phyloP scores from a whole-genome alignment of 1,284 basidiomycete species.

The Phellopilus nigrolimitatus region DNA sequence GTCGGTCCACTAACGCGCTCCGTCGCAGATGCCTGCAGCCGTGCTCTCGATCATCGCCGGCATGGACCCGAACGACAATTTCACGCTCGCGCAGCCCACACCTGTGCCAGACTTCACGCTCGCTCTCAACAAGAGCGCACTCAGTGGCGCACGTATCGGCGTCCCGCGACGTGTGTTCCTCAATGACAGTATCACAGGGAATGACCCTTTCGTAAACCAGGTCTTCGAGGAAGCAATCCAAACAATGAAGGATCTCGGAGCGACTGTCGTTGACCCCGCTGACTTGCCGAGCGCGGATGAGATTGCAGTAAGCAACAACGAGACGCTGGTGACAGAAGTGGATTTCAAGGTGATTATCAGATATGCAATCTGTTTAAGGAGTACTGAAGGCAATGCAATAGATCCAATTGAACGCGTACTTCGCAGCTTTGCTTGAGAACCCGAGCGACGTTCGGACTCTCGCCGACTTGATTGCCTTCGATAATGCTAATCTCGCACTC shows the following conservation, averaged over 20 bases:
- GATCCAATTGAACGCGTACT: conserved; percentile 49
- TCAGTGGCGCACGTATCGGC: conserved; percentile 55
- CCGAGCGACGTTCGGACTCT: conserved; percentile 51
- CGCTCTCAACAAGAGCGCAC: conserved; percentile 44
- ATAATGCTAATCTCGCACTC: conserved; percentile 42
- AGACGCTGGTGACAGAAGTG: conserved; percentile 45
- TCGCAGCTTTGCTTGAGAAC: conserved; percentile 38
- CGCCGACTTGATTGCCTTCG: conserved; percentile 52
- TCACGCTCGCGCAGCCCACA: conserved; percentile 51
- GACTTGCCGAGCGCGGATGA: conserved; percentile 55
- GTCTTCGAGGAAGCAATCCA: conserved; percentile 48
- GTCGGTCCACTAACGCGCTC: conserved; percentile 59
- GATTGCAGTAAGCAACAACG: conserved; percentile 45
- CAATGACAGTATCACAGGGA: conserved; percentile 38
- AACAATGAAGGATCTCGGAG: conserved; percentile 47
- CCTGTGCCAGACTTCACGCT: conserved; percentile 51
- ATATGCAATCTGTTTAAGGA: not conserved
- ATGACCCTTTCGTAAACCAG: conserved; percentile 38
- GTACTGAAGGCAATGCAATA: conserved; percentile 24
- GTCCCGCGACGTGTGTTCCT: conserved; percentile 47
- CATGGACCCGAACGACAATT: conserved; percentile 54
- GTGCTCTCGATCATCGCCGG: conserved; percentile 60
- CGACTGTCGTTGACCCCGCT: conserved; percentile 57
- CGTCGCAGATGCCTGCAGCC: conserved; percentile 53
- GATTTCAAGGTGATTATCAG: conserved; percentile 51